A percentile compares a stretch with the other conserved stretches of the same genome.
phyloP scores from a whole-genome alignment of 495 filamentous ascomycete species.

The Pyronema omphalodes region DNA sequence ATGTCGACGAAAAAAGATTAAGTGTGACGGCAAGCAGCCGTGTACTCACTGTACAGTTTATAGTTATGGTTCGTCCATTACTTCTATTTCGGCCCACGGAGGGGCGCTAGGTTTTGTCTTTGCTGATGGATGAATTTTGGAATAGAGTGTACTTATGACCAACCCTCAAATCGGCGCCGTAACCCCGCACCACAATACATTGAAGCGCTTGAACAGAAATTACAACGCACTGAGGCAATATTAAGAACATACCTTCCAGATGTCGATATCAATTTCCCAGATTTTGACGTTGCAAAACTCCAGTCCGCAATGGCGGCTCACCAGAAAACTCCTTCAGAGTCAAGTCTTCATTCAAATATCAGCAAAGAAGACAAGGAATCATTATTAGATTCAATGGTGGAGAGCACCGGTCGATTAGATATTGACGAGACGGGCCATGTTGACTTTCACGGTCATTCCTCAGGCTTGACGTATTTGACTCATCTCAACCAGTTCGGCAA shows the following conservation, averaged over 20 bases:
- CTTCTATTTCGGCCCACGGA: background rate
- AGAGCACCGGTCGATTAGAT: constrained; percentile 72
- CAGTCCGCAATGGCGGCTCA: constrained; percentile 13
- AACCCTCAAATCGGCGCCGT: constrained; percentile 84
- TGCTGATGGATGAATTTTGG: constrained; percentile 5
- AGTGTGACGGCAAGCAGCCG: constrained; percentile 93
- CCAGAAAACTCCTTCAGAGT: background rate
- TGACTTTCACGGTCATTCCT: constrained; percentile 88
- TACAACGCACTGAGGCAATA: constrained; percentile 69
- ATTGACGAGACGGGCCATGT: constrained; percentile 68
- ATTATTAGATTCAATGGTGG: constrained; percentile 85
- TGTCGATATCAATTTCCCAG: constrained; percentile 66
- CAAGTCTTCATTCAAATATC: background rate
- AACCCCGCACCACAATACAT: constrained; percentile 93
- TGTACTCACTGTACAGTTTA: constrained; percentile 97
- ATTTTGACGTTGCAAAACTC: constrained; percentile 40
- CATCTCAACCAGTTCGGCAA: constrained; percentile 75
- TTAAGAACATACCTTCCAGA: constrained; percentile 65
- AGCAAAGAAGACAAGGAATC: constrained; percentile 40
- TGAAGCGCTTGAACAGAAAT: constrained; percentile 67
- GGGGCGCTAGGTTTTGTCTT: background rate
- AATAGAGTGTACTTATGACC: constrained; percentile 91
- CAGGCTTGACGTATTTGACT: constrained; percentile 68
- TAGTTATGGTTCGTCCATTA: constrained; percentile 63
- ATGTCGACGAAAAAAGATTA: constrained; percentile 94